Evolutionary conservation across 2,329 filamentous ascomycete species (phyloP).

Genomic region (Ascosphaera apis): DNA sequence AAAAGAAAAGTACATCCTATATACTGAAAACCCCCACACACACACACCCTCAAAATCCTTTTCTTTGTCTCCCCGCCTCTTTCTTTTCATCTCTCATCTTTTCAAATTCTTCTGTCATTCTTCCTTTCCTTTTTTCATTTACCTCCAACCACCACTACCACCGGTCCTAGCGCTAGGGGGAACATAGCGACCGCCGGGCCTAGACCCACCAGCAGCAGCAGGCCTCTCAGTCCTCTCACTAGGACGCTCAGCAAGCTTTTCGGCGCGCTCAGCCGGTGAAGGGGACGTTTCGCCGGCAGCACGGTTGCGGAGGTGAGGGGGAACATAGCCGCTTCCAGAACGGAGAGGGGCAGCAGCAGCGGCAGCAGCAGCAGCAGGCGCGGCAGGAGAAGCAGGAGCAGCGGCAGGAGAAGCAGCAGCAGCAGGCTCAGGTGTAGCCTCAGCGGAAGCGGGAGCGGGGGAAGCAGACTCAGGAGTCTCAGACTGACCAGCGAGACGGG

Average conservation of each 20-base stretch:
- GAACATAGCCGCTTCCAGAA: conserved; percentile 4
- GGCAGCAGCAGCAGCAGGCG: conserved; percentile 3
- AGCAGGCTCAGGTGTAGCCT: no score
- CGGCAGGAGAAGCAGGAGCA: conserved; percentile 10
- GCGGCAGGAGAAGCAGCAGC: no score
- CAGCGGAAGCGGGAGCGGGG: conserved; percentile 11
- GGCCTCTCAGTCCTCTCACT: no score
- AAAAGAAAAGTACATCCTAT: background rate
- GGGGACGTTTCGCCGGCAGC: conserved; percentile 3
- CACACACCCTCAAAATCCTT: no score
- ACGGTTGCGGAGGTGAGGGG: conserved; percentile 4
- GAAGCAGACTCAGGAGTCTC: conserved; percentile 7
- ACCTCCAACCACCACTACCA: background rate
- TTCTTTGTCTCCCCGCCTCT: no score
- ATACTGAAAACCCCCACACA: no score
- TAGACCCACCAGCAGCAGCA: no score
- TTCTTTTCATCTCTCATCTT: no score
- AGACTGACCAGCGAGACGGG: conserved; percentile 18
- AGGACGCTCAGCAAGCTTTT: background rate
- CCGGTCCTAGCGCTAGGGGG: background rate
- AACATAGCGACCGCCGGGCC: no score
- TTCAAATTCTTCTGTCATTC: background rate
- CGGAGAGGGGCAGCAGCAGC: conserved; percentile 1
- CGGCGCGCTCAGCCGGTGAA: no score
- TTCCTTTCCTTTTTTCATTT: background rate